Evolutionary conservation across 495 filamentous ascomycete genomes (phyloP), one percentile per base, ranked within the genome.

Genomic region (Penicillium atrosanguineum): DNA sequence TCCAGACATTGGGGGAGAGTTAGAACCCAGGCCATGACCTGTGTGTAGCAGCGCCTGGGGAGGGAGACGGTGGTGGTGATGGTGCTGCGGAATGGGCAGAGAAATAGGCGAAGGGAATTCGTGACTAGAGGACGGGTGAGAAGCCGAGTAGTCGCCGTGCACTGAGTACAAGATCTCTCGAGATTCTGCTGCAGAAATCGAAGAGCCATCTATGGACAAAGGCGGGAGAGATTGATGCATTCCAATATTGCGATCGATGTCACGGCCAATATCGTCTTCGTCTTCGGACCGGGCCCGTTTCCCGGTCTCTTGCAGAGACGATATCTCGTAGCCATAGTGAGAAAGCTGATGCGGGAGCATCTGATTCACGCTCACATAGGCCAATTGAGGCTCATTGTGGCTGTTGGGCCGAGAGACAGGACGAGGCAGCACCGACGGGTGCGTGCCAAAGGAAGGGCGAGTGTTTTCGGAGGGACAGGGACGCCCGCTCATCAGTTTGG

Each of bases 21-120:
- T 53, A 11, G 63, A 52, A 31, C 63, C 64, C 37, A 61, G 46
- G 45, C 59, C 66, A 57, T 60, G 56, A n/a, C 25, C 19, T 34
- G 61, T 25, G 28, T 60, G 61, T 11, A 67, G 79, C n/a, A 78
- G 78, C 6, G 78, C 78, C 44, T 85, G 83, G 46, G 84, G 78
- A 15, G 88, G 88, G 6, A 91, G 77, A 28, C 81, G 80, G 59
- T 91, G 89, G 62, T 88, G 86, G 61, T 92, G 88, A 63, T 89
- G 86, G 7, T 82, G 81, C 36, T 73, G 72, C n/a, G 67, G 73
- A 14, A 71, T 47, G 12, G 53, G 60, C 43, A 67, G 53, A 23
- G 65, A 44, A 29, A 57, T 57, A 12, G 61, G 62, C 15, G 65
- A 47, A 21, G 58, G 55, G 42, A 64, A 75, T n/a, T 53, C 56